Conservation (phyloP, 192 early-diverging fungal genomes). For the Coemansia sp. region DNA sequence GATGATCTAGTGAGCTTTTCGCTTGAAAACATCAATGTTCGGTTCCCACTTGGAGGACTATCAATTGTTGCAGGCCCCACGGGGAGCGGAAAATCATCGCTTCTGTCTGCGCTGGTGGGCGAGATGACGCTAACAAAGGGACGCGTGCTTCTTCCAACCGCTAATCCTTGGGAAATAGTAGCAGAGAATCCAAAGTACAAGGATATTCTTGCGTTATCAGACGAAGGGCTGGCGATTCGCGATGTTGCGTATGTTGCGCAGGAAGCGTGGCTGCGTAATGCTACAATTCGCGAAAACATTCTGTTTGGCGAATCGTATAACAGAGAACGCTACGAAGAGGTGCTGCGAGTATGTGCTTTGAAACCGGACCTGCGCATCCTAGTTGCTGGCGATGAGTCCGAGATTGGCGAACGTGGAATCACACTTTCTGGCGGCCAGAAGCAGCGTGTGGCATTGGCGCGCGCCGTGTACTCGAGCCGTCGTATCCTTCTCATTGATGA, state of each 20-base stretch:
- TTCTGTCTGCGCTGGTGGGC: slow-evolving; percentile 78
- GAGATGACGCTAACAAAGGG: slow-evolving; percentile 63
- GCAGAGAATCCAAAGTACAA: background rate
- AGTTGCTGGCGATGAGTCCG: slow-evolving; percentile 81
- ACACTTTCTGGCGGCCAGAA: slow-evolving; percentile 84
- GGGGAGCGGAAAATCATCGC: slow-evolving; percentile 84
- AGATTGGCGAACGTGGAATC: slow-evolving; percentile 85
- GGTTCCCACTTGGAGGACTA: slow-evolving; percentile 67
- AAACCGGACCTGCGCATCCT: slow-evolving; percentile 80
- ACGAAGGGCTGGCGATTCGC: slow-evolving; percentile 39
- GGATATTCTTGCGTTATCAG: slow-evolving; percentile 17
- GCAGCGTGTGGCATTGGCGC: slow-evolving; percentile 76
- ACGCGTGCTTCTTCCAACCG: slow-evolving; percentile 26
- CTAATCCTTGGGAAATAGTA: slow-evolving; percentile 10
- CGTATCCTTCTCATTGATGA: slow-evolving; percentile 75
- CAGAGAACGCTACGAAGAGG: slow-evolving; percentile 69
- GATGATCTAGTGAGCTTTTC: slow-evolving; percentile 47
- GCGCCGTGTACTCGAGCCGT: slow-evolving; percentile 75
- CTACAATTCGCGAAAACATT: slow-evolving; percentile 79
- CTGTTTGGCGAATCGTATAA: slow-evolving; percentile 76
- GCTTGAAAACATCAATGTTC: slow-evolving; percentile 63
- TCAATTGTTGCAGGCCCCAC: slow-evolving; percentile 85
- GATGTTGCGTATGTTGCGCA: slow-evolving; percentile 87
- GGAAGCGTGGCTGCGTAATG: slow-evolving; percentile 67
- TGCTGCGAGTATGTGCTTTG: slow-evolving; percentile 81